These are phyloP conservation scores for Cicer chorassanicum DNA, from an alignment of 306 rosid genomes.

Conservation along the genomic window DNA sequence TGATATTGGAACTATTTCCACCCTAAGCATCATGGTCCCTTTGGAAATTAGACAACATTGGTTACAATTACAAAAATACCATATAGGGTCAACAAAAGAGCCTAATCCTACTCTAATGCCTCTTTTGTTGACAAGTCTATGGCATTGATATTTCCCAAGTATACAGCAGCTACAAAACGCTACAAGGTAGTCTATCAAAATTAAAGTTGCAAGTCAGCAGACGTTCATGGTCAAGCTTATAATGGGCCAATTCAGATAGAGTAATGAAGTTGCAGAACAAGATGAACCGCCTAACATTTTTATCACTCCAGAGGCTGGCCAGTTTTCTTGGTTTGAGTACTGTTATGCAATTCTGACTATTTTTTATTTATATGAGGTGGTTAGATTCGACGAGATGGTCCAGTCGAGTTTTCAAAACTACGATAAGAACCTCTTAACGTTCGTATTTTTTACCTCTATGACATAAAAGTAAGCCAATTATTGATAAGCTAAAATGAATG, in stretches of 20 bases:
- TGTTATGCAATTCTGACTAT: neutral
- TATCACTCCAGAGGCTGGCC: neutral
- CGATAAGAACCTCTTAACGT: neutral
- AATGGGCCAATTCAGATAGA: neutral
- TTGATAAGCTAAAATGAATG: slow-evolving; percentile 23
- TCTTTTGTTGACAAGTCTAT: neutral
- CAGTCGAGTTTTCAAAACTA: neutral
- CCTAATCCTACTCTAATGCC: neutral
- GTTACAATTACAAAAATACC: neutral
- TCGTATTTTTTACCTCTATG: slow-evolving; percentile 5
- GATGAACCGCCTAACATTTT: neutral
- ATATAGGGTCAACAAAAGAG: neutral
- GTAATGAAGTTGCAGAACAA: neutral
- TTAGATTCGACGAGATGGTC: neutral
- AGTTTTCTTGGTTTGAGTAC: neutral
- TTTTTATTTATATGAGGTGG: neutral
- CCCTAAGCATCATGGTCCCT: neutral
- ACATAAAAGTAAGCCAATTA: slow-evolving; percentile 7
- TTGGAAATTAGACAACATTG: slow-evolving; percentile 4
- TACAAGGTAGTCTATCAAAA: neutral
- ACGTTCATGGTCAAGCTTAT: neutral
- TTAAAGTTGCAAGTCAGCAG: neutral
- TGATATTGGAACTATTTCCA: neutral
- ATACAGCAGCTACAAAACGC: neutral
- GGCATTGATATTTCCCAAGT: neutral